These are phyloP conservation scores for Sclerotiophoma versabilis DNA, from an alignment of 2,329 filamentous ascomycete genomes.

Conservation along the genomic window DNA sequence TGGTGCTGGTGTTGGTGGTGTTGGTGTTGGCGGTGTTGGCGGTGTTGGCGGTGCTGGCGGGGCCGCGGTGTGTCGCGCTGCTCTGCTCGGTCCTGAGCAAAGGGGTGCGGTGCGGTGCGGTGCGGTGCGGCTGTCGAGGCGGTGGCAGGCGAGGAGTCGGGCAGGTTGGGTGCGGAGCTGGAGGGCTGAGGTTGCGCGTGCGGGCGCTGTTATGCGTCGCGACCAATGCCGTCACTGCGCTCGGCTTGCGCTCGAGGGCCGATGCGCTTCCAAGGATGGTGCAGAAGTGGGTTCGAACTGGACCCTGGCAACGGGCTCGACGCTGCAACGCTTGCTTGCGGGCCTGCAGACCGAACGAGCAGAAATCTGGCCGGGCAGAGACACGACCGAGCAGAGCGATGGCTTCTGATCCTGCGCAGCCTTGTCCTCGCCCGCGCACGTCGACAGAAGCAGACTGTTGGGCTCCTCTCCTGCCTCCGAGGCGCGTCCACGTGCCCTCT, in stretches of 20 bases:
- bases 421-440: background rate
- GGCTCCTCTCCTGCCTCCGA: background rate
- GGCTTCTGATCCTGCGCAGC: background rate
- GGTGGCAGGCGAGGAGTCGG: background rate
- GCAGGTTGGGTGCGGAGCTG: background rate
- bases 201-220: conserved; percentile 2
- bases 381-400: too few species aligned
- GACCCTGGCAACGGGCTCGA: conserved; percentile 4
- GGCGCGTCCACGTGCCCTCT: conserved; percentile 9
- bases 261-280: conserved; percentile 16
- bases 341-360: background rate
- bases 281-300: conserved; percentile 9
- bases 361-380: too few species aligned
- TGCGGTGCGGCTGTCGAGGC: background rate
- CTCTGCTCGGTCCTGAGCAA: too few species aligned
- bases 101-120: too few species aligned
- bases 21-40: background rate
- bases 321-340: background rate
- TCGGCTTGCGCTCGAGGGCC: conserved; percentile 8
- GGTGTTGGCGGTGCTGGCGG: too few species aligned
- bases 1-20: background rate
- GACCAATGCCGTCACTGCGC: conserved; percentile 15
- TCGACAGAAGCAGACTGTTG: conserved; percentile 8
- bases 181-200: background rate
- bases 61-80: too few species aligned